These are phyloP conservation scores for Yarrowia bubula DNA, from an alignment of 805 yeast species.

Conservation along the genomic window DNA sequence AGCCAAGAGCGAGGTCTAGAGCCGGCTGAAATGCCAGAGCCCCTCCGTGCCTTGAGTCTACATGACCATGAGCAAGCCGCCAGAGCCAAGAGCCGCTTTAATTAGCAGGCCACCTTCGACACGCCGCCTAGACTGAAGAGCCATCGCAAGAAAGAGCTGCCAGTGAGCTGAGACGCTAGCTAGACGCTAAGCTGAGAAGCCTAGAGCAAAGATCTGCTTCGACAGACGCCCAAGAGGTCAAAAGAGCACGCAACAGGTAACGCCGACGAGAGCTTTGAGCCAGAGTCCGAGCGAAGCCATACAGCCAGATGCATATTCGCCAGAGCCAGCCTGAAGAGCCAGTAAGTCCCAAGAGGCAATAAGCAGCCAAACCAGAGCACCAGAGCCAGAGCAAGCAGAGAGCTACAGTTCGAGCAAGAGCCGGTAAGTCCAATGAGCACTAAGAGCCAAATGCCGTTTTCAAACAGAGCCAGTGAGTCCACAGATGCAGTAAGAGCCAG, in stretches of 20 bases:
- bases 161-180: slow-evolving; percentile 9
- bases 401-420: slow-evolving; percentile 13
- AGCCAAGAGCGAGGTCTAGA: slow-evolving; percentile 16
- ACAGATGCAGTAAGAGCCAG: slow-evolving; percentile 8
- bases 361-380: neutral
- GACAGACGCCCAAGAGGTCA: slow-evolving; percentile 17
- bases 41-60: slow-evolving; percentile 12
- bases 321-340: slow-evolving; percentile 17
- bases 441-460: slow-evolving; percentile 1
- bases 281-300: neutral
- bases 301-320: neutral
- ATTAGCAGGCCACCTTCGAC: too few species aligned
- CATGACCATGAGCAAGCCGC: slow-evolving; percentile 8
- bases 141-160: slow-evolving; percentile 5
- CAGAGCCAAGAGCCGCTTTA: too few species aligned
- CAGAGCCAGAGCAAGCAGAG: neutral
- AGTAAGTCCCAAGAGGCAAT: slow-evolving; percentile 1
- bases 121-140: slow-evolving; percentile 21
- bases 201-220: slow-evolving; percentile 13
- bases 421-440: slow-evolving; percentile 10
- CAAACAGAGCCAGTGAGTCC: slow-evolving; percentile 10
- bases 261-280: neutral
- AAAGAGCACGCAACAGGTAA: slow-evolving; percentile 1
- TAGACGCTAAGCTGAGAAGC: slow-evolving; percentile 10
- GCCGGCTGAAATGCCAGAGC: slow-evolving; percentile 19